Conservation (phyloP, 192 early-diverging fungal genomes). For the Mortierella antarctica region DNA sequence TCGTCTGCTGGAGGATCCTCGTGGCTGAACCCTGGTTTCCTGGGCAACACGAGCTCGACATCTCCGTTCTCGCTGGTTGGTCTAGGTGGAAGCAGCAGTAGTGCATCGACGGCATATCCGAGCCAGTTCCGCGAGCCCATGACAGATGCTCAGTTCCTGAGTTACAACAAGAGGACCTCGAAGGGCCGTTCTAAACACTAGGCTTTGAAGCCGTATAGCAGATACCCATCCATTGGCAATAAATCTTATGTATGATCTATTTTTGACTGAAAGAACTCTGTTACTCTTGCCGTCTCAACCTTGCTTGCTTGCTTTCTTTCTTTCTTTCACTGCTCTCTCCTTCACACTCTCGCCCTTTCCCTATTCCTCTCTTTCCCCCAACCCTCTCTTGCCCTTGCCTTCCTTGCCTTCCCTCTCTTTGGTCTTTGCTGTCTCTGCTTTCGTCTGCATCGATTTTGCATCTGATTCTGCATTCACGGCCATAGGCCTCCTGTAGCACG, state of each 20-base stretch:
- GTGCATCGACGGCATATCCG: background rate
- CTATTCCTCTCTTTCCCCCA: background rate
- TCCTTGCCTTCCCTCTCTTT: background rate
- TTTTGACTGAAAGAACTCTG: too few relatives aligned
- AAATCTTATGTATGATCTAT: background rate
- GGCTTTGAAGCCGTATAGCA: background rate
- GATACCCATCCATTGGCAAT: background rate
- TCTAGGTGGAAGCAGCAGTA: background rate
- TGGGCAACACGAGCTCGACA: background rate
- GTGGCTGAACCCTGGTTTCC: background rate
- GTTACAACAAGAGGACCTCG: background rate
- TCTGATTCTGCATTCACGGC: background rate
- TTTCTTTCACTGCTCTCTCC: background rate
- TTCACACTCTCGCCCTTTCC: background rate
- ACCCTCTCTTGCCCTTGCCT: background rate
- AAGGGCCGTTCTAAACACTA: too few relatives aligned
- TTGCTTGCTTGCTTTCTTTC: slow-evolving; percentile 1
- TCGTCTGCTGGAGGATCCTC: slow-evolving; percentile 1
- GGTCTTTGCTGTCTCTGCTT: too few relatives aligned
- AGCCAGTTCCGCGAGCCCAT: slow-evolving; percentile 25
- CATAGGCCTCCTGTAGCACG: background rate
- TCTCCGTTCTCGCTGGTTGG: background rate
- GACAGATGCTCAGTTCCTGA: slow-evolving; percentile 25
- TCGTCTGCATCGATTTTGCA: too few relatives aligned
- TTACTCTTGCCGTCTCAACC: background rate